Conservation (phyloP, 2,329 filamentous ascomycete genomes). For the Onygenales sp. region DNA sequence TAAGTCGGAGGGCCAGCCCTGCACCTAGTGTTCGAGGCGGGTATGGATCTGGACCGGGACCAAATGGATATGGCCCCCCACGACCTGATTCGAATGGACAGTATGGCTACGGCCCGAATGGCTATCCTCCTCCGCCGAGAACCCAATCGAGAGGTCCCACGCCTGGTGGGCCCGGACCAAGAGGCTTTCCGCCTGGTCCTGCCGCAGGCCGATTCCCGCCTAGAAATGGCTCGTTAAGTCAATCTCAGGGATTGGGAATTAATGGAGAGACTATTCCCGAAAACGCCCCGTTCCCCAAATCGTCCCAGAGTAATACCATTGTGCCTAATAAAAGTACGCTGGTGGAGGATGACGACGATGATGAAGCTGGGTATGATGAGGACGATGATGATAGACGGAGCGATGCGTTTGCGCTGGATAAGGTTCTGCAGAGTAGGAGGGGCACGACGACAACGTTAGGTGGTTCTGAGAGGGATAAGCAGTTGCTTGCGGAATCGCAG, state of each 20-base stretch:
- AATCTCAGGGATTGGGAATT: constrained; percentile 36
- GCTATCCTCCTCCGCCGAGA: constrained; percentile 25
- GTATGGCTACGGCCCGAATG: constrained; percentile 20
- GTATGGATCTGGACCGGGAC: constrained; percentile 46
- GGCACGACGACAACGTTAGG: constrained; percentile 41
- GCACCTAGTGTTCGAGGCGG: constrained; percentile 48
- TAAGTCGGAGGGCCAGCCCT: constrained; percentile 60
- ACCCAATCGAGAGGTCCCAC: constrained; percentile 33
- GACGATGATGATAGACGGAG: constrained; percentile 42
- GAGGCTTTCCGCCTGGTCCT: constrained; percentile 8
- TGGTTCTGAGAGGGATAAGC: constrained; percentile 52
- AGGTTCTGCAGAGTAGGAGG: constrained; percentile 34
- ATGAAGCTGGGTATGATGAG: constrained; percentile 44
- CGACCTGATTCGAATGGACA: constrained; percentile 15
- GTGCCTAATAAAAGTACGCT: constrained; percentile 97
- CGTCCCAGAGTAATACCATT: constrained; percentile 90
- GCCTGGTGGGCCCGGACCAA: constrained; percentile 23
- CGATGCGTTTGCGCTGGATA: constrained; percentile 55
- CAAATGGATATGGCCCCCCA: constrained; percentile 32
- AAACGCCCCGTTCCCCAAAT: constrained; percentile 72
- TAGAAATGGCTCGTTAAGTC: constrained; percentile 31
- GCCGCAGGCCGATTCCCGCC: constrained; percentile 28
- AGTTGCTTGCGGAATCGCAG: constrained; percentile 70
- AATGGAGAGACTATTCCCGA: constrained; percentile 48
- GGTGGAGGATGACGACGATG: constrained; percentile 87